phyloP scores from a whole-genome alignment of 768 basidiomycete species.

The Guyanaporus albipodus region DNA sequence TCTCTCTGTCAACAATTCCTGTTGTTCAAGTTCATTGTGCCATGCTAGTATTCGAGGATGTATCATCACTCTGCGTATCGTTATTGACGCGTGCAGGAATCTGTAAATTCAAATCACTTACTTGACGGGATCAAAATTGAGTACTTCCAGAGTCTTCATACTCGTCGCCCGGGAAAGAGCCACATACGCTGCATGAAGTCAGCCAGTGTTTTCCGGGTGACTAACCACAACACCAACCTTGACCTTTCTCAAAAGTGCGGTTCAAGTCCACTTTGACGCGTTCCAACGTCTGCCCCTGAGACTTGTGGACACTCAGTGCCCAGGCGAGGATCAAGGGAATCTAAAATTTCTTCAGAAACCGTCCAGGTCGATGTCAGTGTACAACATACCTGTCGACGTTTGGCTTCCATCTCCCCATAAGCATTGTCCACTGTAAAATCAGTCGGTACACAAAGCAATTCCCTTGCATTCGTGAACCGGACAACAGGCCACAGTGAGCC shows the following conservation, averaged over 20 bases:
- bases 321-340: slow-evolving; percentile 71
- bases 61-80: slow-evolving; percentile 49
- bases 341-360: slow-evolving; percentile 31
- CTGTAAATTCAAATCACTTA: slow-evolving; percentile 26
- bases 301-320: slow-evolving; percentile 87
- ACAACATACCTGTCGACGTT: slow-evolving; percentile 48
- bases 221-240: slow-evolving; percentile 43
- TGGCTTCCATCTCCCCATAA: slow-evolving; percentile 54
- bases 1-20: slow-evolving; percentile 6
- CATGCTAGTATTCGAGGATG: slow-evolving; percentile 62
- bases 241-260: slow-evolving; percentile 75
- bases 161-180: slow-evolving; percentile 70
- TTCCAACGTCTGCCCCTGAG: slow-evolving; percentile 85
- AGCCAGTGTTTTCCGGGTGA: not conserved
- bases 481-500: slow-evolving; percentile 56
- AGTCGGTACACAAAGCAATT: slow-evolving; percentile 47
- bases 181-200: slow-evolving; percentile 50
- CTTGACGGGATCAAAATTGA: slow-evolving; percentile 60
- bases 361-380: not conserved
- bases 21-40: slow-evolving; percentile 37
- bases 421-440: slow-evolving; percentile 66
- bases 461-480: slow-evolving; percentile 47
- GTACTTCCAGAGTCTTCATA: slow-evolving; percentile 61
- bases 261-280: slow-evolving; percentile 77
- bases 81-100: not conserved